Base-by-base conservation (phyloP, 1,284 basidiomycete species). In the Ceratobasidium sp. region DNA sequence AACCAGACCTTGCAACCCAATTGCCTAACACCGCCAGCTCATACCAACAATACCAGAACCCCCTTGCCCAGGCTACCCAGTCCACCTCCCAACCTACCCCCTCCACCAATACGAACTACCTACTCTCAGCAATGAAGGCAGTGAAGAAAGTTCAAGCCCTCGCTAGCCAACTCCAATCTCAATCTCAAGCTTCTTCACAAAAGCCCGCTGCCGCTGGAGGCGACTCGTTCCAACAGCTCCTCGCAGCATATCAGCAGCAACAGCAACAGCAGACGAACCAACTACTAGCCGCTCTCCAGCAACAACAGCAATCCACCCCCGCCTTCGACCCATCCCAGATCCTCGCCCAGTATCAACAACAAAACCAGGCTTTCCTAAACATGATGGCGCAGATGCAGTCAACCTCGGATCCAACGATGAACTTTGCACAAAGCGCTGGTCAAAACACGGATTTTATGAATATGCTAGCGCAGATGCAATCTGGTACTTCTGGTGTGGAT, bases 241-340 rank as follows among this genome's bases (percentile, higher is more conserved):
- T 75, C 62, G 52, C 52, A 27, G 62, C 60, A 23, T 38, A 54
- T 30, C 73, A 75, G 35, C 73, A 75, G 30, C 62, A 65, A 18
- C 73, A 75, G 12, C 73, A 75, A 46, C 59, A 62, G 27, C 73
- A 75, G 33, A 75, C 60, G 1, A 75, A 75, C 44, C 73, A 75
- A 55, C 55, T 75, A n/a, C 30, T 75, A 38, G 60, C 73, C 1
- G 62, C 52, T 20, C 60, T 65, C 35, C 73, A 75, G 30, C 73
- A 75, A 48, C 71, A 74, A 54, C 71, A 74, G 38, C 50, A 60
- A 65, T 48, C 44, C n/a, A 44, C 69, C 27, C 38, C 73, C 5
- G n/a, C 50, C 10, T 67, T 50, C 10, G 64, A 77, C 20, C 64
- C 65, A 10, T 16, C 44, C 30, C 71, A 74, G 54, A 35, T 50